Base-by-base conservation (phyloP, 768 basidiomycete genomes). In the Strobilomyces echinocephalus region DNA sequence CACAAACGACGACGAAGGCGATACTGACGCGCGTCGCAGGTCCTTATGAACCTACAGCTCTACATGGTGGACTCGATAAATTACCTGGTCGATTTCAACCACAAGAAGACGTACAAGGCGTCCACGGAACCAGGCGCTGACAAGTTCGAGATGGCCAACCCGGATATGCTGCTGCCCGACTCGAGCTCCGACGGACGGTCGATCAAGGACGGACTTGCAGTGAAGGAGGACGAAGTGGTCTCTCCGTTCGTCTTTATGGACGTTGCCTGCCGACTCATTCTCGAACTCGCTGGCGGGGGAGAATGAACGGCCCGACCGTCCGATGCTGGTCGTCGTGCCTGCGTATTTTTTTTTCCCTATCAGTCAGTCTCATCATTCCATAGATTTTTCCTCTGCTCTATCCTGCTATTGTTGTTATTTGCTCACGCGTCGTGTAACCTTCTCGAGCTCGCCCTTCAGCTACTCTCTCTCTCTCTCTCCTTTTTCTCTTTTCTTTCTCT, bases 41-140 rank as follows among this genome's bases (percentile, higher is more conserved):
- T 97, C 7, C 76, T 97, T 34, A 97, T 97, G 94, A 97, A 99
- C 70, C 80, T 99, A 2, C 94, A 97, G 62, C 80, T 98, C 36
- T 99, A 98, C 69, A 89, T 91, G 79, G 92, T 99, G 18, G 95
- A 99, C 67, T 85, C 85, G 21, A 84, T 86, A 69, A 97, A 97
- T 72, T 98, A 97, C 72, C 81, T 99, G 28, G 97, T 99, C 52
- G 95, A 98, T 68, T 99, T 99, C 73, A 87, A 97, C 62, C 95
- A 98, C 75, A 92, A 97, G 70, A 94, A 92, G 67, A 89, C 93
- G 48, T 97, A 97, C 71, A 80, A 76, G 60, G 91, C 89, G 7
- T 82, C 82, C 2, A 76, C 75, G 12, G 83, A 86, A 38, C 76
- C 80, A 0, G 87, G 76, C 7, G 85, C 87, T 16, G 85, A 81